These are phyloP conservation scores for Eucalyptus cloeziana DNA, from an alignment of 345 rosid species.

Conservation along the genomic window DNA sequence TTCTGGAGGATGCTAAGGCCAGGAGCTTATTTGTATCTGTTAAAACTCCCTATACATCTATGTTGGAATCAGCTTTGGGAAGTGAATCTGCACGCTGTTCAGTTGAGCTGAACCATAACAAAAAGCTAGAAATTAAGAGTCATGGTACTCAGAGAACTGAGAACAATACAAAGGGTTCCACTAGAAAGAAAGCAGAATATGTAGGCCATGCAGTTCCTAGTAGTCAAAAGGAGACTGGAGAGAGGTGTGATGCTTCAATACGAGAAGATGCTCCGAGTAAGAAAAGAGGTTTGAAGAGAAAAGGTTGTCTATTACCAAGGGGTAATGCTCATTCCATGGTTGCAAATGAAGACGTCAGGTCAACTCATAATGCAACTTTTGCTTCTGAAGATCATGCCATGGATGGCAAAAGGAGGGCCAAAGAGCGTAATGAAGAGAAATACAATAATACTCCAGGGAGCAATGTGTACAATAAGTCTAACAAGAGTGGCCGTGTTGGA, in stretches of 20 bases:
- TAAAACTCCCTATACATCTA: conserved; percentile 41
- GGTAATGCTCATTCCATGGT: conserved; percentile 17
- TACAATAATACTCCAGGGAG: not conserved
- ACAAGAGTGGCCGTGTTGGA: not conserved
- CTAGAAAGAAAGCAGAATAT: not conserved
- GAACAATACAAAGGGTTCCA: not conserved
- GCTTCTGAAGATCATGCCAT: not conserved
- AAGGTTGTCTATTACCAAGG: not conserved
- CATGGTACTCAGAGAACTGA: not conserved
- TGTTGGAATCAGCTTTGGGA: conserved; percentile 16
- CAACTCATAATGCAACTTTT: conserved; percentile 7
- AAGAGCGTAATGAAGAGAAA: conserved; percentile 11
- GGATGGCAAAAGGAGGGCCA: conserved; percentile 7
- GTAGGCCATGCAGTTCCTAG: not conserved
- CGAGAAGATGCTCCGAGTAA: conserved; percentile 5
- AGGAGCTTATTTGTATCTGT: conserved; percentile 54
- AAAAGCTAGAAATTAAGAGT: not conserved
- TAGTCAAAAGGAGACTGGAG: not conserved
- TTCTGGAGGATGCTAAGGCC: conserved; percentile 74
- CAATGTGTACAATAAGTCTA: not conserved
- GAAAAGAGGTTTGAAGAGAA: conserved; percentile 20
- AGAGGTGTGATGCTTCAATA: not conserved
- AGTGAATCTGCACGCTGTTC: conserved; percentile 3
- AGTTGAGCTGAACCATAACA: conserved; percentile 2
- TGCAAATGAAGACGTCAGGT: conserved; percentile 7